Base-by-base conservation (phyloP, 1,284 basidiomycete genomes). In the Psilocybe mexicana region DNA sequence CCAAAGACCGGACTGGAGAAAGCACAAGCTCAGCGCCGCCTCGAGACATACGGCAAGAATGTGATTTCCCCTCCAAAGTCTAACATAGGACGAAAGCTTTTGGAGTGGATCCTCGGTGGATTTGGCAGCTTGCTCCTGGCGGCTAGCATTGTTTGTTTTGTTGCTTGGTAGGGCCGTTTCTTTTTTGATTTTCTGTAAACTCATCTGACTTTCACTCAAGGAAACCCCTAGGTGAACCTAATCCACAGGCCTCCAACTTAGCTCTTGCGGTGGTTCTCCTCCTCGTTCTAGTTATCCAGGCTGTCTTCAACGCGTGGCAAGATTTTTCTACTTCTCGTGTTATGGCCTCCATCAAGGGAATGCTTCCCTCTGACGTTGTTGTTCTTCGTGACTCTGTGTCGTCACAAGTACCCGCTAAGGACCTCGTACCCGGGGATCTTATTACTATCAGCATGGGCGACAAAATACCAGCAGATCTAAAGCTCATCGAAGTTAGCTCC, bases 401-500 rank as follows among this genome's bases (percentile, higher is more conserved):
- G 44, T 54, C 36, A 12, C 69, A 68, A 35, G 61, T 76, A 7
- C 70, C 72, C 10, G 87, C 86, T 25, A 82, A 85, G 61, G 81
- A 87, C 14, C 79, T 90, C 36, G 83, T 90, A 0, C 82, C 84
- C 0, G 88, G 87, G 14, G 87, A 88, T 65, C 67, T 89, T 23
- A 80, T 84, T 69, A 70, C 69, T 0, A 82, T 89, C 64, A 73
- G 72, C 26, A 67, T 77, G 63, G 79, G 88, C 26, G 85, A 87
- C 67, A 83, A 87, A 11, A 79, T 90, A 14, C 88, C 88, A 0
- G 88, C 88, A n/a, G 88, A 91, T 63, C 64, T 90, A 14, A 80
- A 84, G 43, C 73, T 91, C 26, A 77, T 84, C 52, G 74, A 83
- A n/a, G 78, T 82, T 7, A 81, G 82, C 40, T 69, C 74, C 5